Percentiles rank a stretch among this genome's conserved stretches.
Evolutionary conservation across 1,284 basidiomycete genomes (phyloP).

Genomic region (Gomphus sp.): DNA sequence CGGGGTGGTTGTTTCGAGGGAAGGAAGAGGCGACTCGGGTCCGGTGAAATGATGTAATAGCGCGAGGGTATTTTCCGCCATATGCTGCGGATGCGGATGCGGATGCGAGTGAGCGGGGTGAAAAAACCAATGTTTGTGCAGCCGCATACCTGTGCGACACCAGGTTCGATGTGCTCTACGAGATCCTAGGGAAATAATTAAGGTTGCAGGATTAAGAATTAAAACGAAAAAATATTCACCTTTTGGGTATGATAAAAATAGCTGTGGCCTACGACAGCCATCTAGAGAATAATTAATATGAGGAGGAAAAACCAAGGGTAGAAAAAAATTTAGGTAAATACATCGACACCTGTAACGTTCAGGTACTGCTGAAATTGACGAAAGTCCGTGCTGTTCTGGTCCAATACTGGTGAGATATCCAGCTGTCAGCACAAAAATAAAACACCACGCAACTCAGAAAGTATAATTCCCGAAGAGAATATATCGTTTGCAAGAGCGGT

Average conservation of each 20-base stretch:
- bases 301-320: not conserved
- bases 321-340: constrained; percentile 25
- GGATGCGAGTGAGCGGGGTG: constrained; percentile 13
- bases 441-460: constrained; percentile 68
- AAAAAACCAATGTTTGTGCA: constrained; percentile 28
- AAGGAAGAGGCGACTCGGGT: constrained; percentile 51
- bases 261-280: constrained; percentile 89
- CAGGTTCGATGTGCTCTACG: constrained; percentile 73
- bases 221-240: constrained; percentile 22
- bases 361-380: constrained; percentile 92
- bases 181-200: constrained; percentile 41
- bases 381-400: constrained; percentile 71
- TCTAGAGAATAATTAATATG: constrained; percentile 35
- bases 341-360: constrained; percentile 79
- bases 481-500: constrained; percentile 91
- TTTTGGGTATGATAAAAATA: constrained; percentile 92
- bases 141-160: constrained; percentile 54
- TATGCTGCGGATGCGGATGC: constrained; percentile 48
- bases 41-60: constrained; percentile 77
- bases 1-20: constrained; percentile 44
- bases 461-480: constrained; percentile 85
- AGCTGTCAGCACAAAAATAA: not conserved
- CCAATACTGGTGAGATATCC: not conserved
- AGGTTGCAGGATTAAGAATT: not conserved
- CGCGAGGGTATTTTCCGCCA: constrained; percentile 86